phyloP scores from a whole-genome alignment of 768 basidiomycete species.

The Candolleomyces eurysporus region DNA sequence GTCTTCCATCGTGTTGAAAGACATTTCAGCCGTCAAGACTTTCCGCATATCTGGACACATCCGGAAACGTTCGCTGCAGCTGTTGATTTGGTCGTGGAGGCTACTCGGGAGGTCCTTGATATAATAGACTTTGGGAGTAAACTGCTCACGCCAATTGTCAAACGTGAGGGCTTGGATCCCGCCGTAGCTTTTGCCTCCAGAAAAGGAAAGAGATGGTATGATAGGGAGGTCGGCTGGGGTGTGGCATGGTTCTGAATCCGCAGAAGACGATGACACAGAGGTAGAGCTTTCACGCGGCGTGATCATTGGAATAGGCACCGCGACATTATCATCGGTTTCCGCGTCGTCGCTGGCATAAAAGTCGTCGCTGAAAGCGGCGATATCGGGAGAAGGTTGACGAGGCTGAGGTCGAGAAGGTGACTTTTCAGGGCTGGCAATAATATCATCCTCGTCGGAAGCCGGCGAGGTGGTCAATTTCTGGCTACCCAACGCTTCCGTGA shows the following conservation, averaged over 20 bases:
- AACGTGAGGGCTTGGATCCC: constrained; percentile 38
- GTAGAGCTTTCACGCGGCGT: too few species aligned
- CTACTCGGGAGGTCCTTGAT: constrained; percentile 57
- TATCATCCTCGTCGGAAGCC: not conserved
- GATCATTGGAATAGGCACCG: too few species aligned
- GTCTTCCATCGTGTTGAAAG: constrained; percentile 59
- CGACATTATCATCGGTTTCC: too few species aligned
- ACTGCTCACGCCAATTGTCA: constrained; percentile 32
- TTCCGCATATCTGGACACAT: constrained; percentile 42
- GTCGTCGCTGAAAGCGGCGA: too few species aligned
- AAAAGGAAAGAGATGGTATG: not conserved
- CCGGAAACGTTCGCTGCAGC: constrained; percentile 39
- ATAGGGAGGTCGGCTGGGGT: not conserved
- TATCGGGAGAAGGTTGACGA: too few species aligned
- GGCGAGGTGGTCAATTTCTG: not conserved
- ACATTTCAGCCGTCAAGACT: constrained; percentile 66
- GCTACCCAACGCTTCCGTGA: constrained; percentile 4
- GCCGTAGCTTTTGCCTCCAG: constrained; percentile 16
- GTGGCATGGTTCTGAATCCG: not conserved
- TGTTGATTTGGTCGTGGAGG: constrained; percentile 67
- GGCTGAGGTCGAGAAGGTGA: not conserved
- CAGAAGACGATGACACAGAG: not conserved
- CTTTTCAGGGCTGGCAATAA: not conserved
- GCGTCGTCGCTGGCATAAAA: too few species aligned
- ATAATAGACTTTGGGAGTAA: constrained; percentile 32